These are phyloP conservation scores for Vicia sativa DNA, from an alignment of 306 rosid species.

Conservation along the genomic window DNA sequence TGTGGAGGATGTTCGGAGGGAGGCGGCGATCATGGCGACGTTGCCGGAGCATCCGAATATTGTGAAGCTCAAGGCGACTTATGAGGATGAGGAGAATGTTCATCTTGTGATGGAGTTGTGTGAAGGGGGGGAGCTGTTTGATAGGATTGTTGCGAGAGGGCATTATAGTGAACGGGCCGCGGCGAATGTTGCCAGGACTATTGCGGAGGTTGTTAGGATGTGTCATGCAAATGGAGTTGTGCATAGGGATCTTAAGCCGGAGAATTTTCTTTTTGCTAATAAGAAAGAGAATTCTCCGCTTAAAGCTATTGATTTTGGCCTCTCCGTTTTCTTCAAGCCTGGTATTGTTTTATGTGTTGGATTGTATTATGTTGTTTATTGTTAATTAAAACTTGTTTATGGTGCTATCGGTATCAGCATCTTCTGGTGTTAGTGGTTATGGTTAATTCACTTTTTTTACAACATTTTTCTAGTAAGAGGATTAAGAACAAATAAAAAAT, in stretches of 20 bases:
- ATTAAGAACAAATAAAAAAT: not conserved
- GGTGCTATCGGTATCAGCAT: no score
- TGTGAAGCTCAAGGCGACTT: constrained; percentile 70
- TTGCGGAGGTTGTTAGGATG: constrained; percentile 85
- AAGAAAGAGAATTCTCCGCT: constrained; percentile 83
- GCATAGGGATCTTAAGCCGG: constrained; percentile 90
- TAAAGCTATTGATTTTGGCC: constrained; percentile 84
- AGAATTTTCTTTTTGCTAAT: constrained; percentile 76
- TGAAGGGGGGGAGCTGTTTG: constrained; percentile 84
- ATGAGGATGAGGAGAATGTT: constrained; percentile 82
- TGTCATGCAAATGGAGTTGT: constrained; percentile 81
- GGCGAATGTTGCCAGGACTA: constrained; percentile 70
- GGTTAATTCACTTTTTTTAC: not conserved
- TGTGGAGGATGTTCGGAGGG: constrained; percentile 79
- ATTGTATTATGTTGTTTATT: not conserved
- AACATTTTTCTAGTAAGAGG: not conserved
- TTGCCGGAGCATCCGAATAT: constrained; percentile 80
- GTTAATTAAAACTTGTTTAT: not conserved
- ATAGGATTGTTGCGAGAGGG: constrained; percentile 80
- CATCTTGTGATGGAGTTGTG: constrained; percentile 91
- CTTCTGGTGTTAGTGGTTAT: no score
- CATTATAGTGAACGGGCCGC: constrained; percentile 90
- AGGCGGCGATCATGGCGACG: constrained; percentile 84
- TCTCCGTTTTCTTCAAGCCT: constrained; percentile 81
- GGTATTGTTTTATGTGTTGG: no score